These are phyloP conservation scores for Suillus brevipes DNA, from an alignment of 768 basidiomycete genomes.

Conservation along the genomic window DNA sequence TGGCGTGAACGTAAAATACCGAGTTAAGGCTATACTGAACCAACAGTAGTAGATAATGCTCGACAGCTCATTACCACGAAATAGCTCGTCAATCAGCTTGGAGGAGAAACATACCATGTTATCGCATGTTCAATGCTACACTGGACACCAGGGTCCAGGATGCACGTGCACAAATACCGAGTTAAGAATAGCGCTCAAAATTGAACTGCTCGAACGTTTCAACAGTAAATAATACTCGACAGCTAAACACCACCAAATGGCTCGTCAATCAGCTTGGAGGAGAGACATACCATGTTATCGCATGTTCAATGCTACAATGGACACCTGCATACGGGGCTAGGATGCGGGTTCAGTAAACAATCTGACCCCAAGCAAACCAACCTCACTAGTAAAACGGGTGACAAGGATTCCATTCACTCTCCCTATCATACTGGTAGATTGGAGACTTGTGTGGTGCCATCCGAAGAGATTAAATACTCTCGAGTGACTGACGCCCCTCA, in stretches of 20 bases:
- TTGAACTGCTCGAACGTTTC: neutral
- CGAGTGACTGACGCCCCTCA: neutral
- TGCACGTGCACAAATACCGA: too few relatives aligned
- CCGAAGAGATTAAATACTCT: neutral
- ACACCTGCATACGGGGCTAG: neutral
- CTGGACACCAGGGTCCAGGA: neutral
- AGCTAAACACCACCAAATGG: slow-evolving; percentile 15
- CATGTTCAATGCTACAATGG: slow-evolving; percentile 10
- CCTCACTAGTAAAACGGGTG: neutral
- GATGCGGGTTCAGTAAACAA: neutral
- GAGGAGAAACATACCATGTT: slow-evolving; percentile 14
- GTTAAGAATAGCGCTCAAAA: neutral
- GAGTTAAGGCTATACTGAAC: neutral
- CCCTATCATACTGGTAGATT: neutral
- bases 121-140: slow-evolving; percentile 13
- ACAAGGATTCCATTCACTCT: neutral
- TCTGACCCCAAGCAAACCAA: neutral
- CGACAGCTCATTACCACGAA: slow-evolving; percentile 15
- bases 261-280: slow-evolving; percentile 3
- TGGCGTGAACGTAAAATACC: neutral
- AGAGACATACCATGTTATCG: slow-evolving; percentile 16
- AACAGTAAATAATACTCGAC: slow-evolving; percentile 12
- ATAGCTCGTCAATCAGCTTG: slow-evolving; percentile 8
- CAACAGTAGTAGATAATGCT: slow-evolving; percentile 10
- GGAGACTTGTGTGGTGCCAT: neutral